phyloP scores from a whole-genome alignment of 805 yeast species.

The Yueomyces sinensis region DNA sequence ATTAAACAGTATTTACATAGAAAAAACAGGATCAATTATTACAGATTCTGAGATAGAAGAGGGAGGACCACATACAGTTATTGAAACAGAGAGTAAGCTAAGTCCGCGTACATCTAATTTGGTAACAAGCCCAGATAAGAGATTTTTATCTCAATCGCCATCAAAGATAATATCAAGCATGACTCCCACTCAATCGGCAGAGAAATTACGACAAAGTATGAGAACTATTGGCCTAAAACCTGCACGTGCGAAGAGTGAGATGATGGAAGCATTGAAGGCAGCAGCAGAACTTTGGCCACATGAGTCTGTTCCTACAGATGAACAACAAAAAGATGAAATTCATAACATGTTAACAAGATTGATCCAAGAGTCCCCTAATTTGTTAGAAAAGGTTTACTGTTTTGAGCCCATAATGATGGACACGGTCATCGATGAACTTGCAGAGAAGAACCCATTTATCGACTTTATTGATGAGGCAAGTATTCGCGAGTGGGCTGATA shows the following conservation, averaged over 20 bases:
- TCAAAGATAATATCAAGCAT: too few species aligned
- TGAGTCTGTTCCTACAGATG: constrained; percentile 5
- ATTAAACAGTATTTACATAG: not conserved
- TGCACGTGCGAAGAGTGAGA: constrained; percentile 13
- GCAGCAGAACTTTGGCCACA: constrained; percentile 15
- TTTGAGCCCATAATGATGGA: constrained; percentile 17
- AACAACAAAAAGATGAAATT: constrained; percentile 7
- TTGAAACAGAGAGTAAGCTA: too few species aligned
- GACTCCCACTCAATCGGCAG: constrained; percentile 13
- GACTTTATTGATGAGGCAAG: constrained; percentile 17
- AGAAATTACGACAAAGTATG: constrained; percentile 13
- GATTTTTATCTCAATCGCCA: too few species aligned
- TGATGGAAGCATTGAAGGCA: constrained; percentile 16
- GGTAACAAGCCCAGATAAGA: too few species aligned
- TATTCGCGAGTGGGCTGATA: constrained; percentile 22
- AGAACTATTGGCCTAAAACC: constrained; percentile 20
- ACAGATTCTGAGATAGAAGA: not conserved
- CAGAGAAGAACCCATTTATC: constrained; percentile 15
- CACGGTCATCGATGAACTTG: constrained; percentile 9
- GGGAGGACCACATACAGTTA: too few species aligned
- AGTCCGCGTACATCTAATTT: too few species aligned
- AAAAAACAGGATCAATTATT: not conserved
- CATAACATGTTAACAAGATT: constrained; percentile 12
- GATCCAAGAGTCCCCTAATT: constrained; percentile 8
- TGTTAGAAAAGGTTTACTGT: constrained; percentile 18